Base-by-base conservation (phyloP, 129 eudicot species). In the Arctium minus region DNA sequence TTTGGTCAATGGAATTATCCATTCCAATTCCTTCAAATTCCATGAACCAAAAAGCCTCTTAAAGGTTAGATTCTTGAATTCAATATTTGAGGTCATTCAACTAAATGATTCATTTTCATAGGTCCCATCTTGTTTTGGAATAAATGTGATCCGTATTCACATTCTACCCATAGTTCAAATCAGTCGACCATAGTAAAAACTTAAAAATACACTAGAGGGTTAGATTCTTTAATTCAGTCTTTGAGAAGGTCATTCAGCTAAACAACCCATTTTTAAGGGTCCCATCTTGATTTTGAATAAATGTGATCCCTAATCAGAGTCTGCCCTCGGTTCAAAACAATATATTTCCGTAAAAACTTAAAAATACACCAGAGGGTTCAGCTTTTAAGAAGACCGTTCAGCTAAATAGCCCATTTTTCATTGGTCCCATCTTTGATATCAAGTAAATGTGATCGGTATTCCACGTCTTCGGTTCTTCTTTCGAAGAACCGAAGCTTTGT, bases 401-500 rank as follows among this genome's bases (percentile, higher is more conserved):
- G 13, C 50, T n/a, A 60, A 56, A 56, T 56, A 15, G 27, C 67
- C 1, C 8, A n/a, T 56, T 15, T 83, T 71, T 38, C 22, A 40
- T 78, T 79, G 69, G 70, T 22, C 82, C 72, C 74, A 35, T 50
- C 37, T 70, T 22, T 62, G 1, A 65, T 64, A 70, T 67, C 37
- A 17, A 40, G 60, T 75, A 68, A 67, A 71, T 38, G 46, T 22
- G 12, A 77, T 77, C 17, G 3, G 3, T 13, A 48, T 48, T 48
- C 6, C 5, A 70, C 60, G n/a, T 70, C 22, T 3, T 70, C 30
- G 38, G 13, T 31, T 75, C n/a, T 46, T 70, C 32, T 72, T 56
- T 36, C 44, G 37, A 80, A 80, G 70, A 78, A 42, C 74, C 65
- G 39, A 18, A 82, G 62, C 76, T 76, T 67, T 32, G 3, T 67